Evolutionary conservation across 495 filamentous ascomycete species (phyloP), one percentile per base, ranked within the genome.

Genomic region (Aspergillus egyptiacus): DNA sequence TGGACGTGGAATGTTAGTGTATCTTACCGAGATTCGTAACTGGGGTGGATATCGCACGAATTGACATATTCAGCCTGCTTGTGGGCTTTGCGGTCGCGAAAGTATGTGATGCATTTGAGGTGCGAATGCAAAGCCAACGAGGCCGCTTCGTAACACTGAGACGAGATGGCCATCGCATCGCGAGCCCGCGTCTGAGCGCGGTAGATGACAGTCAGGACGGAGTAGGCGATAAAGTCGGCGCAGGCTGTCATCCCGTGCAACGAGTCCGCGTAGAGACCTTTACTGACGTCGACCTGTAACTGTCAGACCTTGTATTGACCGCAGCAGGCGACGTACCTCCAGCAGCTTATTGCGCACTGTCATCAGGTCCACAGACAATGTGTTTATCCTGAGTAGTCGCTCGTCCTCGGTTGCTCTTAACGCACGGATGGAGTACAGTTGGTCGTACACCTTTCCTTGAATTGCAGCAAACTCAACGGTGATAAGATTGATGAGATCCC

Each of bases 61-160:
- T 59, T 57, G 2, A 62, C 60, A 36, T 62, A 62, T 59, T 62
- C 60, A 6, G 50, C 55, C 45, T 62, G 54, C 27, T 62, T 62
- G 36, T 62, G 60, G 9, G 50, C 59, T 23, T 62, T 48, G 8
- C 54, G 54, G 19, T 48, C 54, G 6, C 54, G 51, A 43, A 62
- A 62, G 38, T 57, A 57, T 10, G 40, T 53, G 20, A 62, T 57
- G 27, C 54, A 57, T 41, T 58, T 53, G 10, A 62, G 54, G 33
- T 62, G 60, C 18, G 54, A 56, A 23, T 59, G 48, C 5, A 62
- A 28, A 10, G 60, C 60, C 32, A 57, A 22, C 18, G 48, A 48
- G 8, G 56, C 56, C 2, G 54, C 45, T 20, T 59, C 57, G 31
- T 60, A 56, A 27, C 60, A 62, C 39, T 48, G 42, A 2, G 57